Conservation (phyloP, 371 early-diverging fungal species). For the Blastocladiella emersonii region DNA sequence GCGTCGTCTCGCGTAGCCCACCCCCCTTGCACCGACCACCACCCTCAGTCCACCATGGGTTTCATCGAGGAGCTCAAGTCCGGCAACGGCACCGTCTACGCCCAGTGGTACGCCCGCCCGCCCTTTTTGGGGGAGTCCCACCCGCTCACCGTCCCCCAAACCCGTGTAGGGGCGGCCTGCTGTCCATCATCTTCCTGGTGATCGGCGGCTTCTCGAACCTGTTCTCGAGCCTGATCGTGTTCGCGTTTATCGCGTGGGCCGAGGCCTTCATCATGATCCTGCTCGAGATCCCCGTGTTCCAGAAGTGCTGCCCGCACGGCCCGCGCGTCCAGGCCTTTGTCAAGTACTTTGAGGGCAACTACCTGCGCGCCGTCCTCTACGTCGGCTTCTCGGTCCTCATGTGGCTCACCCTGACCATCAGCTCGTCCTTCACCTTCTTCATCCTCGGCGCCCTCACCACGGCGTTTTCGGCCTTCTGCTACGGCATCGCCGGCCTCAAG, state of each 20-base stretch:
- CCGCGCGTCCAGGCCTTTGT: background rate
- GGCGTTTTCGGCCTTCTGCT: background rate
- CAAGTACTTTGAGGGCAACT: constrained; percentile 3
- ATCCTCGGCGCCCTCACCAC: background rate
- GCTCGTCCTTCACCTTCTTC: background rate
- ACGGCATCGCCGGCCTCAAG: background rate
- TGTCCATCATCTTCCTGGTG: background rate
- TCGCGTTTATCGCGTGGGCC: background rate
- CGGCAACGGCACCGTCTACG: constrained; percentile 3
- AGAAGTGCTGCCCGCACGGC: background rate
- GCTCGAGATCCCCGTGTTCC: background rate
- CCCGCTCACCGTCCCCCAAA: no score
- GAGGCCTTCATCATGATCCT: background rate
- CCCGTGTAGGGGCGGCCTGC: background rate
- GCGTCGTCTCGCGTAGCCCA: no score
- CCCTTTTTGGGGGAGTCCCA: no score
- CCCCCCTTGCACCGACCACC: no score
- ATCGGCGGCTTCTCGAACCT: background rate
- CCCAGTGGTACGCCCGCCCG: background rate
- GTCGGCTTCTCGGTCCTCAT: background rate
- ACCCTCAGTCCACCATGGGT: background rate
- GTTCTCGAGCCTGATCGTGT: background rate
- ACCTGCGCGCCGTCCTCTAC: background rate
- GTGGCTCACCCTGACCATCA: background rate
- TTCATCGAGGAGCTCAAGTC: constrained; percentile 1